phyloP scores from a whole-genome alignment of 2,329 filamentous ascomycete genomes.

The Aureobasidium mangrovei region DNA sequence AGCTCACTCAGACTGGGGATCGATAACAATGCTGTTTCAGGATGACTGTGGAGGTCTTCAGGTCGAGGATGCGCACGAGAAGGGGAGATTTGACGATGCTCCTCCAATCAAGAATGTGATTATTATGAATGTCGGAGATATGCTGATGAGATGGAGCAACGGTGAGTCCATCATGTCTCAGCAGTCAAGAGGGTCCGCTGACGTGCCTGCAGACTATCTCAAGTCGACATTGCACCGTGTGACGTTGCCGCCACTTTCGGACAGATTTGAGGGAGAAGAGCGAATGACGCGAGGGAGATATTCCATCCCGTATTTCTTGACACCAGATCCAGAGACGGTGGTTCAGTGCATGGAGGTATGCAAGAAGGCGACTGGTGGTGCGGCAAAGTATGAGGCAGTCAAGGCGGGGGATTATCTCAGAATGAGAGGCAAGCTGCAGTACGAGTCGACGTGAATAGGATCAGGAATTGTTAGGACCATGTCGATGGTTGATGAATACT shows the following conservation, averaged over 20 bases:
- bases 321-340: slow-evolving; percentile 30
- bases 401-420: slow-evolving; percentile 30
- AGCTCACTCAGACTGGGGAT: slow-evolving; percentile 35
- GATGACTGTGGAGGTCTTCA: slow-evolving; percentile 34
- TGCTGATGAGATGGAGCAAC: slow-evolving; percentile 33
- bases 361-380: slow-evolving; percentile 23
- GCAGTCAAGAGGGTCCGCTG: not conserved
- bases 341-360: slow-evolving; percentile 32
- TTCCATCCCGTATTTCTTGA: slow-evolving; percentile 34
- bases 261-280: slow-evolving; percentile 19
- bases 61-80: slow-evolving; percentile 26
- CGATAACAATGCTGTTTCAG: slow-evolving; percentile 35
- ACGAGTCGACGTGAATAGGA: not conserved
- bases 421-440: slow-evolving; percentile 23
- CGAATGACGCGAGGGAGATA: slow-evolving; percentile 29
- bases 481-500: too few species aligned
- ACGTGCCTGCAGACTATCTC: slow-evolving; percentile 22
- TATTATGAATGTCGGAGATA: slow-evolving; percentile 33
- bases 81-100: slow-evolving; percentile 25
- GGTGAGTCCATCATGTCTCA: slow-evolving; percentile 13
- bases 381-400: slow-evolving; percentile 31
- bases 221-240: slow-evolving; percentile 33
- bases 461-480: not conserved
- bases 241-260: slow-evolving; percentile 24
- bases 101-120: slow-evolving; percentile 26